Percentiles rank a stretch among this genome's conserved stretches.
Conservation (phyloP, 192 early-diverging fungal genomes). For the Kappamyces sp. region DNA sequence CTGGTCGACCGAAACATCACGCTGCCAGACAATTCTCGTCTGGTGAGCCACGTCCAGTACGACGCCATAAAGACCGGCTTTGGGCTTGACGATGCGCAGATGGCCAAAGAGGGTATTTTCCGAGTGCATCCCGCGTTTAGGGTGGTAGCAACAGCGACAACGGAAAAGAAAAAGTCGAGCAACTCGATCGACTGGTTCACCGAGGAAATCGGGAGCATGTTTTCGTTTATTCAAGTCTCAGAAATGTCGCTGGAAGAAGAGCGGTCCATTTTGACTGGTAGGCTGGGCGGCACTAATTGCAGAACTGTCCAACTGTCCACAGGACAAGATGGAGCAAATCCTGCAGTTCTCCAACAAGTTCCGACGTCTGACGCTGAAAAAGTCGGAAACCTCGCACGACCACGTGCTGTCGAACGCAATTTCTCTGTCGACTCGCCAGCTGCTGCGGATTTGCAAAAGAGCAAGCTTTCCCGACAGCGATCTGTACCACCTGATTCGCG, state of each 20-base stretch:
- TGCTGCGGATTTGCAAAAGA: constrained; percentile 66
- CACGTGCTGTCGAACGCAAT: constrained; percentile 1
- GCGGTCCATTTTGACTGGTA: constrained; percentile 12
- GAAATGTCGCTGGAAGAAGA: constrained; percentile 42
- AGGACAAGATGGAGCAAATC: too few relatives aligned
- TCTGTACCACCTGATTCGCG: constrained; percentile 57
- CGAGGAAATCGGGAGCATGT: constrained; percentile 64
- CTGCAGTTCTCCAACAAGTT: constrained; percentile 46
- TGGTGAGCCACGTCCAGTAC: constrained; percentile 52
- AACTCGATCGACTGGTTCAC: constrained; percentile 59
- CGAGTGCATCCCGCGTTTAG: constrained; percentile 68
- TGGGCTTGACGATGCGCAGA: constrained; percentile 40
- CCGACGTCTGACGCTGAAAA: constrained; percentile 25
- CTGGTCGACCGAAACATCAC: constrained; percentile 59
- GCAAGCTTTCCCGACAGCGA: constrained; percentile 60
- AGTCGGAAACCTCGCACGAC: too few relatives aligned
- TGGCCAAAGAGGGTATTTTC: constrained; percentile 43
- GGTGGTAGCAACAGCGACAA: constrained; percentile 57
- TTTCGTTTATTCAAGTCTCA: constrained; percentile 60
- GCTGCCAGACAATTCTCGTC: constrained; percentile 62
- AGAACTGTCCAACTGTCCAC: not conserved
- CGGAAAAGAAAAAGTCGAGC: constrained; percentile 21
- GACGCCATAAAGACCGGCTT: constrained; percentile 42
- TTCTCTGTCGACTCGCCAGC: constrained; percentile 65
- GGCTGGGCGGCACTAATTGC: too few relatives aligned